These are phyloP conservation scores for Pseudocercospora eumusae DNA, from an alignment of 2,329 filamentous ascomycete species.

Conservation along the genomic window DNA sequence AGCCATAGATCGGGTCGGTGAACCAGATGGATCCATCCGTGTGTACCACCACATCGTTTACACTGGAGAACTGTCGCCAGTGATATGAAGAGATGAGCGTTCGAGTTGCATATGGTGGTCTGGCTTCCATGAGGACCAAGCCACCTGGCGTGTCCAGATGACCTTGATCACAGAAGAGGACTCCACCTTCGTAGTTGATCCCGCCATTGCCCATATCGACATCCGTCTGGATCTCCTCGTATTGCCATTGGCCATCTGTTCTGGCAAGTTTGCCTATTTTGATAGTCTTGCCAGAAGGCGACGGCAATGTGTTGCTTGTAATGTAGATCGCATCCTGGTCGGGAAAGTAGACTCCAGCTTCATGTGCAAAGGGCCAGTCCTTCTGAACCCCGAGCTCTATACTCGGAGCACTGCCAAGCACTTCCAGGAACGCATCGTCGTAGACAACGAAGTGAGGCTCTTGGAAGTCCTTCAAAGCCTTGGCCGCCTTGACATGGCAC, in stretches of 20 bases:
- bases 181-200: constrained; percentile 47
- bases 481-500: constrained; percentile 14
- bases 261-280: constrained; percentile 33
- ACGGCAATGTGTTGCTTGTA: constrained; percentile 43
- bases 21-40: constrained; percentile 63
- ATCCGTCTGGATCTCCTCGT: constrained; percentile 39
- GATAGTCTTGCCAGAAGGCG: constrained; percentile 26
- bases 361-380: constrained; percentile 42
- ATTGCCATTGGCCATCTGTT: constrained; percentile 45
- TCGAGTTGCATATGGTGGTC: constrained; percentile 30
- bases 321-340: constrained; percentile 45
- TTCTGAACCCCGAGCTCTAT: constrained; percentile 31
- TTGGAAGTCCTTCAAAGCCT: constrained; percentile 18
- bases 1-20: constrained; percentile 63
- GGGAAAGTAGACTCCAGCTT: constrained; percentile 42
- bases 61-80: constrained; percentile 61
- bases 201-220: constrained; percentile 54
- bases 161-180: constrained; percentile 40
- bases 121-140: constrained; percentile 31
- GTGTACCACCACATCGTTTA: constrained; percentile 60
- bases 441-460: constrained; percentile 34
- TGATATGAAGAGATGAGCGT: constrained; percentile 60
- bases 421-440: constrained; percentile 32
- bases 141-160: constrained; percentile 27
- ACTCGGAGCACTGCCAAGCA: constrained; percentile 30